Conservation (phyloP, 352 stramenopile species). For the Saprolegnia parasitica region DNA sequence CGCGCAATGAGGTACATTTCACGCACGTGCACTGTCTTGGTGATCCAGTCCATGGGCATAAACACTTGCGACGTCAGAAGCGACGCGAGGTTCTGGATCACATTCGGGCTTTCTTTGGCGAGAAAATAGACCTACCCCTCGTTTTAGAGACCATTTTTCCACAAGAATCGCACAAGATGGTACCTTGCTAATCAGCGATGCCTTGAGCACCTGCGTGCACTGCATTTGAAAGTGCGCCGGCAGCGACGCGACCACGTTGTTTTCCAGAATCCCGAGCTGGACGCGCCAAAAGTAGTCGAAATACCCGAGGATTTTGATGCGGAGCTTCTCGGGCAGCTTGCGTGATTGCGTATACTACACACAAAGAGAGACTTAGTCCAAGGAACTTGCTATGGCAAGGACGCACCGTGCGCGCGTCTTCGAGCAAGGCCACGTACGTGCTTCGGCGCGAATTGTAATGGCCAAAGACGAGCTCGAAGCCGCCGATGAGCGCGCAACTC, state of each 20-base stretch:
- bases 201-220: constrained; percentile 26
- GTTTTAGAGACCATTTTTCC: neutral
- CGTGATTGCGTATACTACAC: constrained; percentile 20
- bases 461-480: constrained; percentile 24
- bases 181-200: constrained; percentile 24
- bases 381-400: no score
- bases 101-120: constrained; percentile 3
- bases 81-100: constrained; percentile 26
- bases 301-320: constrained; percentile 26
- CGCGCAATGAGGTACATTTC: constrained; percentile 29
- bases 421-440: constrained; percentile 21
- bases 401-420: constrained; percentile 24
- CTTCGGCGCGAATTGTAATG: constrained; percentile 23
- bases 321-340: constrained; percentile 14
- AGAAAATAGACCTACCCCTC: constrained; percentile 23
- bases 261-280: constrained; percentile 26
- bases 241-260: constrained; percentile 20
- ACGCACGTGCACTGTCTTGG: constrained; percentile 9
- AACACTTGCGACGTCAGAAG: constrained; percentile 28
- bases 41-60: constrained; percentile 29
- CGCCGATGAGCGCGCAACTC: constrained; percentile 26
- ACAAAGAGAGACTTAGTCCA: neutral
- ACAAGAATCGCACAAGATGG: neutral
- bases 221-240: constrained; percentile 27
- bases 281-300: constrained; percentile 31